phyloP scores from a whole-genome alignment of 2,329 filamentous ascomycete genomes.

The Gyromitra esculenta region DNA sequence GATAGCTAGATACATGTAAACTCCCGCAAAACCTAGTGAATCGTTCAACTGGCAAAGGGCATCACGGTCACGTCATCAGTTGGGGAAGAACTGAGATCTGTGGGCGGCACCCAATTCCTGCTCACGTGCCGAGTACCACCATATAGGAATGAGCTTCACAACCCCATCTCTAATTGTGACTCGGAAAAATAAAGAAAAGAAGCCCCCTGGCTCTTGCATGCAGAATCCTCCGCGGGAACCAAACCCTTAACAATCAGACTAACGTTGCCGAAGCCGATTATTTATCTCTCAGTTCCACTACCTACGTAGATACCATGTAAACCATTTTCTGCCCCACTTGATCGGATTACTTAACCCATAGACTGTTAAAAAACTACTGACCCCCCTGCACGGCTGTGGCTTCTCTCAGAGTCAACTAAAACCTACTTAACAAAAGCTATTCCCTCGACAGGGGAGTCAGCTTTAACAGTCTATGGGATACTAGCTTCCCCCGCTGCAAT shows the following conservation, averaged over 20 bases:
- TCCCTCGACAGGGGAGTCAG: too few relatives aligned
- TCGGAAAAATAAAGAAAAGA: neutral
- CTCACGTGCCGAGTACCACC: neutral
- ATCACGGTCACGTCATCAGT: neutral
- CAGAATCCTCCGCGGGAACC: neutral
- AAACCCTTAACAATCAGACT: neutral
- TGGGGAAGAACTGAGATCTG: neutral
- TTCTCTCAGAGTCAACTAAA: too few relatives aligned
- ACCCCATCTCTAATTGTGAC: neutral
- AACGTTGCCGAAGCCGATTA: neutral
- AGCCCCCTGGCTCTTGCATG: neutral
- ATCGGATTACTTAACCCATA: neutral
- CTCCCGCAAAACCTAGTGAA: neutral
- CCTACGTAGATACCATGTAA: conserved; percentile 12
- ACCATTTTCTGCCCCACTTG: conserved; percentile 2
- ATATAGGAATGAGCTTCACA: neutral
- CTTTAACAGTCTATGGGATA: neutral
- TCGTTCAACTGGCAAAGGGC: neutral
- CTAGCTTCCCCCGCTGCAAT: neutral
- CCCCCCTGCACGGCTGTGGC: neutral
- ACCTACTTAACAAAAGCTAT: too few relatives aligned
- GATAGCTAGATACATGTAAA: neutral
- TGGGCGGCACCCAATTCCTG: neutral
- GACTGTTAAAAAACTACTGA: neutral
- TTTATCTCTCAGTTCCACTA: neutral